These are phyloP conservation scores for Daldinia eschscholtzii DNA, from an alignment of 2,329 filamentous ascomycete genomes.

Conservation along the genomic window DNA sequence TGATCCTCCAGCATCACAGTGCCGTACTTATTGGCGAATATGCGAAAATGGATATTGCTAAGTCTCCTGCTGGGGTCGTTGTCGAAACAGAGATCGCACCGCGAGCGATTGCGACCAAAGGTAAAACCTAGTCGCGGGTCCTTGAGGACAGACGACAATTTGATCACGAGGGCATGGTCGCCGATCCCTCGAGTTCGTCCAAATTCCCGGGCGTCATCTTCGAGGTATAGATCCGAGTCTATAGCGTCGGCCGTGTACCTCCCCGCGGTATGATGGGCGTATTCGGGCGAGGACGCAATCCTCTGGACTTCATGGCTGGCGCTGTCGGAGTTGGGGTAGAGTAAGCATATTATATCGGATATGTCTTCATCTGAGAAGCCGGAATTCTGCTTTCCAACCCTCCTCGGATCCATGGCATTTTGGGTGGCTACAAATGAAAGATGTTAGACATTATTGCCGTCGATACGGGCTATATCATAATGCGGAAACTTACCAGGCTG, in stretches of 20 bases:
- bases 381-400: slow-evolving; percentile 83
- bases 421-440: slow-evolving; percentile 72
- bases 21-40: slow-evolving; percentile 88
- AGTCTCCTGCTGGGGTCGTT: slow-evolving; percentile 78
- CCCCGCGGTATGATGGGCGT: slow-evolving; percentile 64
- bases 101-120: slow-evolving; percentile 81
- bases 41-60: slow-evolving; percentile 96
- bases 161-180: slow-evolving; percentile 79
- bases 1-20: slow-evolving; percentile 92
- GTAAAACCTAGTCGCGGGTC: slow-evolving; percentile 79
- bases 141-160: slow-evolving; percentile 80
- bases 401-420: slow-evolving; percentile 82
- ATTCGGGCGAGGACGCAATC: slow-evolving; percentile 58
- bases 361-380: slow-evolving; percentile 86
- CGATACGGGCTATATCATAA: not conserved
- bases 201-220: slow-evolving; percentile 65
- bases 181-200: slow-evolving; percentile 65
- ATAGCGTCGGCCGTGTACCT: slow-evolving; percentile 63
- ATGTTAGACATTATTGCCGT: slow-evolving; percentile 19
- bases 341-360: slow-evolving; percentile 88
- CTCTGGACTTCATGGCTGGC: slow-evolving; percentile 77
- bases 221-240: slow-evolving; percentile 63
- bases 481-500: slow-evolving; percentile 49
- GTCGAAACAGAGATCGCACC: slow-evolving; percentile 79
- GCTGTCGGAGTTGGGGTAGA: slow-evolving; percentile 81